A percentile compares a stretch with the other conserved stretches of the same genome.
phyloP scores from a whole-genome alignment of 225 moss, liverwort and hornwort species.

The Physcomitrium patens region DNA sequence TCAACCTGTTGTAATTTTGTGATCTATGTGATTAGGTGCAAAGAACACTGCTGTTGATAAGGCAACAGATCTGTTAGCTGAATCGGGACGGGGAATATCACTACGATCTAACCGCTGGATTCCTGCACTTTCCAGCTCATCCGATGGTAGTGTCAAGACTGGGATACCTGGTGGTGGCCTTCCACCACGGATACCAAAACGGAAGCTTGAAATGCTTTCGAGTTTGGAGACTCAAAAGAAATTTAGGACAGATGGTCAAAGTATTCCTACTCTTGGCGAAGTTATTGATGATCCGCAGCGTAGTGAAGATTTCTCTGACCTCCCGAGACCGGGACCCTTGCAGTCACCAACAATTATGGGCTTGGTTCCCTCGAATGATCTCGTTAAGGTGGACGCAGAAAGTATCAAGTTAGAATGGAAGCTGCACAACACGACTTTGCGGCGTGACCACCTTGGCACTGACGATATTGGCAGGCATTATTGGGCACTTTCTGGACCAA shows the following conservation, averaged over 20 bases:
- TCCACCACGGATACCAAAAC: conserved; percentile 59
- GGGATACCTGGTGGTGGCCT: conserved; percentile 48
- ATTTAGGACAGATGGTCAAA: conserved; percentile 40
- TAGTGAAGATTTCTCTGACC: conserved; percentile 36
- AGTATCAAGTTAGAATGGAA: conserved; percentile 71
- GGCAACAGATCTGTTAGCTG: conserved; percentile 27
- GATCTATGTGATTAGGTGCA: conserved; percentile 33
- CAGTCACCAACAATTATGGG: conserved; percentile 24
- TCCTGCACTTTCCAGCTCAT: conserved; percentile 37
- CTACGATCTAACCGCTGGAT: conserved; percentile 41
- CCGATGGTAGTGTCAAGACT: conserved; percentile 30
- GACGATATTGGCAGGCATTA: conserved; percentile 88
- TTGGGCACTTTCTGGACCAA: conserved; percentile 83
- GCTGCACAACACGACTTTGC: conserved; percentile 69
- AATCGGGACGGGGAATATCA: conserved; percentile 38
- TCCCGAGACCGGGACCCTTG: conserved; percentile 24
- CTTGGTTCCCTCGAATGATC: conserved; percentile 17
- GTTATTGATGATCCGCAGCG: conserved; percentile 56
- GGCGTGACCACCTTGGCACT: conserved; percentile 85
- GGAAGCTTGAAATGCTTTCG: conserved; percentile 48
- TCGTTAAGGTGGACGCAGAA: conserved; percentile 63
- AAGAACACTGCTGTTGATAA: conserved; percentile 31
- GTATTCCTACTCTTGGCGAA: conserved; percentile 54
- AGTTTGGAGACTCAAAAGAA: conserved; percentile 49
- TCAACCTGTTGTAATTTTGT: conserved; percentile 23